Base-by-base conservation (phyloP, 2,329 filamentous ascomycete species). In the Fusarium incarnatum region DNA sequence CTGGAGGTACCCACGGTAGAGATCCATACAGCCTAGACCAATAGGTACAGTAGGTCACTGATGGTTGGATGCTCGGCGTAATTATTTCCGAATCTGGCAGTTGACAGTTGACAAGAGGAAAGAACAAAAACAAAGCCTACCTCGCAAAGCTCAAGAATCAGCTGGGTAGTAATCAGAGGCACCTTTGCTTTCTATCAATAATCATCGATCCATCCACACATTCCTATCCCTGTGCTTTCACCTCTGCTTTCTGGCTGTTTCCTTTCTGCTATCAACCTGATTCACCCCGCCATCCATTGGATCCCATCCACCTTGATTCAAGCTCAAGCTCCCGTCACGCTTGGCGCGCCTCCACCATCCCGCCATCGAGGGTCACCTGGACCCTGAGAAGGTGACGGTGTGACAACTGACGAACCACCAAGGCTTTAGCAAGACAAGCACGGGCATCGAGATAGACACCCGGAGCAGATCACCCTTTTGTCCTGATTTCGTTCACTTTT, bases 361-460 rank as follows among this genome's bases (percentile, higher is more conserved):
- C 54, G 37, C 57, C 55, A 60, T 55, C 46, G 41, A 60, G 60
- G 64, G 67, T 72, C 70, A 72, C 70, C 70, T 73, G 69, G 65
- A 64, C 69, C 68, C 68, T 70, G 65, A 49, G 41, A 70, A 53
- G 58, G 67, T 70, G 67, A 70, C 68, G 67, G 68, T 71, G 67
- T 70, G 63, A 63, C 67, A 71, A 50, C 53, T 46, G 52, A 70
- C 67, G 67, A 70, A 60, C 67, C 50, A 71, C 53, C 63, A 53
- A 68, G 32, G 27, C 54, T 37, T 42, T 54, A 52, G 56, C 45
- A 58, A 70, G 56, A 54, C 61, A 70, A 54, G 53, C 52, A 68
- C 62, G 57, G 67, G 53, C 46, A 68, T 64, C 41, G 62, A 62
- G 68, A 70, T 45, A 37, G 52, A 59, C 28, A 45, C 42, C 50